Conservation (phyloP, 1,284 basidiomycete genomes). For the Tranzscheliella williamsii region DNA sequence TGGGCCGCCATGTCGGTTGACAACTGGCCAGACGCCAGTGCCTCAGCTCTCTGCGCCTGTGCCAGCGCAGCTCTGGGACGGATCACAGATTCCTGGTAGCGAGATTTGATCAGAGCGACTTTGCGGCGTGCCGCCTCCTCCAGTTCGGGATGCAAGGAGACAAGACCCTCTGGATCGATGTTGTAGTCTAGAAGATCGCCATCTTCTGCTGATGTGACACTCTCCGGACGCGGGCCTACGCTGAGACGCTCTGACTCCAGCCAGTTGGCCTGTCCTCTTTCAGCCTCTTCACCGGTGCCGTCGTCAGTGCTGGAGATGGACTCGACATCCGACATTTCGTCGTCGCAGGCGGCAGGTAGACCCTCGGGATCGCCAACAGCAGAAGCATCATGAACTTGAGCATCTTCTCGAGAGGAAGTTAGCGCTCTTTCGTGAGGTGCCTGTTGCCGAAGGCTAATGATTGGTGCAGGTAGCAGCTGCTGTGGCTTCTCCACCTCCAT, state of each 20-base stretch:
- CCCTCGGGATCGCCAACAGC: slow-evolving; percentile 25
- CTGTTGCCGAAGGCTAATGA: too few species aligned
- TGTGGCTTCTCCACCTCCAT: slow-evolving; percentile 43
- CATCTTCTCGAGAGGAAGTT: too few species aligned
- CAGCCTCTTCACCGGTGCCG: slow-evolving; percentile 16
- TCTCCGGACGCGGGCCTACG: slow-evolving; percentile 23
- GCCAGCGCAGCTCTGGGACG: slow-evolving; percentile 41
- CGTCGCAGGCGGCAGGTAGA: slow-evolving; percentile 4
- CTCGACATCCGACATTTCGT: slow-evolving; percentile 31
- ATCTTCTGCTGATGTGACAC: slow-evolving; percentile 41
- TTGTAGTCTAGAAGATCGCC: slow-evolving; percentile 43
- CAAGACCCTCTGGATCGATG: slow-evolving; percentile 54
- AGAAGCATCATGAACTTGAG: too few species aligned
- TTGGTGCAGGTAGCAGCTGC: too few species aligned
- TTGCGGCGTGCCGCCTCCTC: slow-evolving; percentile 52
- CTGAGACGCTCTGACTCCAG: slow-evolving; percentile 29
- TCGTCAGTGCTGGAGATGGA: slow-evolving; percentile 36
- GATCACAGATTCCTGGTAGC: slow-evolving; percentile 48
- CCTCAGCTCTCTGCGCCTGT: slow-evolving; percentile 43
- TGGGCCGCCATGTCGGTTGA: slow-evolving; percentile 48
- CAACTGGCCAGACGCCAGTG: slow-evolving; percentile 46
- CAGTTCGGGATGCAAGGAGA: slow-evolving; percentile 53
- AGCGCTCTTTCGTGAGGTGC: too few species aligned
- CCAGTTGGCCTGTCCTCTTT: slow-evolving; percentile 17
- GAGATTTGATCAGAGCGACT: slow-evolving; percentile 45